Base-by-base conservation (phyloP, 805 yeast genomes). In the Blastobotrys peoriensis region DNA sequence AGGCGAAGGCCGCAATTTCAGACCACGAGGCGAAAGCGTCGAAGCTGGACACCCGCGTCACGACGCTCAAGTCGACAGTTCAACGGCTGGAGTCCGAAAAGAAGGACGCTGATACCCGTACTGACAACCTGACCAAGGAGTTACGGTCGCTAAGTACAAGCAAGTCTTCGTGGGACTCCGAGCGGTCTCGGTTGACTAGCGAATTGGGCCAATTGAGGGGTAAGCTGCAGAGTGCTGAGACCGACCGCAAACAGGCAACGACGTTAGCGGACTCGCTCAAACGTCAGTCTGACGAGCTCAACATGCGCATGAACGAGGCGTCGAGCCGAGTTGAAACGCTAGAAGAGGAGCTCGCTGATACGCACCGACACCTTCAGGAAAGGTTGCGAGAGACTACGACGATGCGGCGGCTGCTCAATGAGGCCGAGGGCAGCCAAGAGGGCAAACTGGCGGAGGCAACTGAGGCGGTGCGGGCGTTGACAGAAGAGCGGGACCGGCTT, bases 311-410 rank as follows among this genome's bases (percentile, higher is more conserved):
- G 33, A 75, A 75, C 48, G 98, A 93, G 54, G 67, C 79, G 1
- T 73, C 71, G 36, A 70, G 70, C 43, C 73, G 76, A 50, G 69
- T 76, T 18, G 88, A 84, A 45, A 74, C 78, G 1, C 60, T 89
- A 22, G 88, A 85, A 53, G 95, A 87, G 45, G 96, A 89, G 57
- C 65, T 91, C n/a, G 68, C 74, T 8, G 97, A 89, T 46, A 69
- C 85, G 3, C 74, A 86, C 44, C 74, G 76, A 25, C 69, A 81
- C 62, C 63, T 89, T 2, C 93, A 82, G 57, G 96, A 88, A 56
- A 75, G 95, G 48, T 78, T 85, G 0, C 70, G 89, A 41, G 98
- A 91, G 63, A 73, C 86, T 0, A 69, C 80, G 1, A 79, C 86
- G 0, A 76, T 88, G 63, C 73, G 94, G 53, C 69, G 84, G 47